Conservation (phyloP, 768 basidiomycete genomes). For the Auricularia sp. region DNA sequence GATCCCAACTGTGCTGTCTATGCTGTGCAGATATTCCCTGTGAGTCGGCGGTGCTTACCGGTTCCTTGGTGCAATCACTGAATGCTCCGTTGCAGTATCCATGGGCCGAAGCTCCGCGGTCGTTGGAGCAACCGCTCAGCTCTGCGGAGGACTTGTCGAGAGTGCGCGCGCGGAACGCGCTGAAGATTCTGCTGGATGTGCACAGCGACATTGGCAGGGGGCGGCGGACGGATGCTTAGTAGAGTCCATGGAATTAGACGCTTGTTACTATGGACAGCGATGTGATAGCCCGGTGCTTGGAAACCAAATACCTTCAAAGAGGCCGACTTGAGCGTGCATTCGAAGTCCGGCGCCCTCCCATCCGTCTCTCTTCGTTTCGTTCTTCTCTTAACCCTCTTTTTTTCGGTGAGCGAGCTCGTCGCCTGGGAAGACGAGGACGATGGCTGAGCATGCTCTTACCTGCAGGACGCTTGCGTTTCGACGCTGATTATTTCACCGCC, state of each 20-base stretch:
- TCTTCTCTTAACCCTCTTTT: constrained; percentile 27
- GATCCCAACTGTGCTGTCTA: neutral
- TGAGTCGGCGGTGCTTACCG: neutral
- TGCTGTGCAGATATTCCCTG: constrained; percentile 3
- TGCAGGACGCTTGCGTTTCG: constrained; percentile 39
- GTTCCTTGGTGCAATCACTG: neutral
- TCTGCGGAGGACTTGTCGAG: constrained; percentile 67
- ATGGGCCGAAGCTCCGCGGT: constrained; percentile 57
- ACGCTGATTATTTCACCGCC: constrained; percentile 22
- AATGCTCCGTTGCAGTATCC: constrained; percentile 49
- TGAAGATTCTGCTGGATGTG: constrained; percentile 83
- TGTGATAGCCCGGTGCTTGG: neutral
- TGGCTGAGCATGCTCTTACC: no score
- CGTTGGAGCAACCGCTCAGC: constrained; percentile 62
- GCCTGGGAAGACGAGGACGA: no score
- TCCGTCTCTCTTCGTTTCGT: constrained; percentile 29
- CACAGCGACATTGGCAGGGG: constrained; percentile 75
- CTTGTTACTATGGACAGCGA: constrained; percentile 1
- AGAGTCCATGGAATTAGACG: neutral
- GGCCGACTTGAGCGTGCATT: constrained; percentile 15
- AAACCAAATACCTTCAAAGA: neutral
- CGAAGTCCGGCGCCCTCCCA: constrained; percentile 15
- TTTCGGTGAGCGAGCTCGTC: constrained; percentile 13
- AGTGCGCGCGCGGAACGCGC: constrained; percentile 86
- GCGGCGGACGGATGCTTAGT: neutral